phyloP scores from a whole-genome alignment of 1,139 yeast genomes.

The Suzukiozyma palmioleophila region DNA sequence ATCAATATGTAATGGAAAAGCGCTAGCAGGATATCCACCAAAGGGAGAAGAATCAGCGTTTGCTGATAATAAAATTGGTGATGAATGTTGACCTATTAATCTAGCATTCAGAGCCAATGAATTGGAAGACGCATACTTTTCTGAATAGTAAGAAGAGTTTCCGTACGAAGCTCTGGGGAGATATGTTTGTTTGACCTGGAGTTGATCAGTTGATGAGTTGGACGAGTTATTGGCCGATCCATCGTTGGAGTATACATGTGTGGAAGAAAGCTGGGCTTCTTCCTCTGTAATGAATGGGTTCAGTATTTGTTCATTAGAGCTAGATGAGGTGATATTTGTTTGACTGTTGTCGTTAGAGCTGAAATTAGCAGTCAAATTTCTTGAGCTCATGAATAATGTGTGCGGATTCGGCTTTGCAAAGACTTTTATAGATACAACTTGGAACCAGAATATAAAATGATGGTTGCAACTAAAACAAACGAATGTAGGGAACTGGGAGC shows the following conservation, averaged over 20 bases:
- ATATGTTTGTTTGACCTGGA: no score
- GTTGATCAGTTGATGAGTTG: no score
- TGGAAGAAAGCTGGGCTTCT: neutral
- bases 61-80: neutral
- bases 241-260: no score
- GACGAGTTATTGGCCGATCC: no score
- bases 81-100: neutral
- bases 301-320: neutral
- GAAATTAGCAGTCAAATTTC: neutral
- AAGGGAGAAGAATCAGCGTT: slow-evolving; percentile 61
- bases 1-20: slow-evolving; percentile 80
- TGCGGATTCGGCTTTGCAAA: neutral
- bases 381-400: neutral
- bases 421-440: neutral
- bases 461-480: no score
- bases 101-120: neutral
- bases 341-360: neutral
- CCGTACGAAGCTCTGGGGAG: neutral
- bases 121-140: neutral
- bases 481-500: no score
- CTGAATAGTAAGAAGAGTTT: neutral
- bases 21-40: slow-evolving; percentile 90
- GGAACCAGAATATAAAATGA: neutral
- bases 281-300: neutral
- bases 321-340: neutral